Evolutionary conservation across 352 stramenopile genomes (phyloP).

Genomic region (Synura sp.): DNA sequence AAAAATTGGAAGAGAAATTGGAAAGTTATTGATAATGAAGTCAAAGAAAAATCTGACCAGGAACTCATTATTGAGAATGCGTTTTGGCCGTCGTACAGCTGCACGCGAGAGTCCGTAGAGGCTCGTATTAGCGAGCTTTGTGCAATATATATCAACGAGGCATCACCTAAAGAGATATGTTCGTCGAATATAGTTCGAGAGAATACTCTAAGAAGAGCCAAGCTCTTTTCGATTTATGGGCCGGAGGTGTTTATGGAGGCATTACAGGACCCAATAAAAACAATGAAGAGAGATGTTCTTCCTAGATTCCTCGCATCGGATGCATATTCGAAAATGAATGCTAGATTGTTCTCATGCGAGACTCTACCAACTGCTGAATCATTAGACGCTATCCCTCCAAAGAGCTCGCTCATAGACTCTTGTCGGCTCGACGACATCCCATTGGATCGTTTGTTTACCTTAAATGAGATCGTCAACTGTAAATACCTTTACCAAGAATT

Average conservation of each 20-base stretch:
- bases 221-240: not conserved
- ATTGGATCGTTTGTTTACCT: not conserved
- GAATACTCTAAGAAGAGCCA: not conserved
- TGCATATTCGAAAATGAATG: not conserved
- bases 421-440: too few species aligned
- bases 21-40: not conserved
- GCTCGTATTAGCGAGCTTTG: not conserved
- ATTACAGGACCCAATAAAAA: conserved; percentile 1
- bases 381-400: too few species aligned
- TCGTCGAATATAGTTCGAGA: not conserved
- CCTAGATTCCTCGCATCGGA: not conserved
- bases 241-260: conserved; percentile 1
- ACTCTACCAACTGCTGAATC: not conserved
- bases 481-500: not conserved
- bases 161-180: conserved; percentile 1
- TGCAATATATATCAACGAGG: not conserved
- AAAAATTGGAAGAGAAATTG: not conserved
- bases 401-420: too few species aligned
- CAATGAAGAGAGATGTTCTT: not conserved
- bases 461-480: not conserved
- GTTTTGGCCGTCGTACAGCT: not conserved
- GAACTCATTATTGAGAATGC: not conserved
- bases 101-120: not conserved
- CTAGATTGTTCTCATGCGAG: not conserved
- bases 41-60: not conserved